These are phyloP conservation scores for Rhinocladiella mackenziei DNA, from an alignment of 2,329 filamentous ascomycete species.

Conservation along the genomic window DNA sequence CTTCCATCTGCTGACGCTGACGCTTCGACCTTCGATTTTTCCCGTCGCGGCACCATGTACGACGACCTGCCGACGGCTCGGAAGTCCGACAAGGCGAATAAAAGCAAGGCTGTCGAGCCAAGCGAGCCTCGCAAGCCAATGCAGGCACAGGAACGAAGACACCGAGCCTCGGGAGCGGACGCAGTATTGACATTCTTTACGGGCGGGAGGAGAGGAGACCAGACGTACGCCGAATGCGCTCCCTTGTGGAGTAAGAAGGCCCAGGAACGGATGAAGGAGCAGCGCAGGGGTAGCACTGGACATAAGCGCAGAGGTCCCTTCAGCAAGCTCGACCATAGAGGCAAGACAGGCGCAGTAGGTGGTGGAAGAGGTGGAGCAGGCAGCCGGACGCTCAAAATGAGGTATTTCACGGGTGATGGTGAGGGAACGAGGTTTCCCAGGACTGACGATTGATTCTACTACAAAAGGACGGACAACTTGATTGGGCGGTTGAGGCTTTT, in stretches of 20 bases:
- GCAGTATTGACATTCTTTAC: conserved; percentile 24
- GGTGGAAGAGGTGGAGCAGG: conserved; percentile 20
- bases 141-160: conserved; percentile 12
- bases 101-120: conserved; percentile 10
- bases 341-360: conserved; percentile 14
- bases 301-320: conserved; percentile 18
- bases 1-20: conserved; percentile 7
- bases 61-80: neutral
- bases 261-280: conserved; percentile 10
- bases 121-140: neutral
- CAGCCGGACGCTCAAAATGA: conserved; percentile 17
- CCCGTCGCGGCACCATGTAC: conserved; percentile 8
- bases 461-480: no score
- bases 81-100: conserved; percentile 2
- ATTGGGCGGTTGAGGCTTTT: no score
- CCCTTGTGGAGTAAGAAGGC: conserved; percentile 26
- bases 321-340: conserved; percentile 6
- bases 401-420: conserved; percentile 5
- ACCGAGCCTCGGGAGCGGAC: conserved; percentile 22
- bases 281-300: neutral
- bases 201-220: conserved; percentile 16
- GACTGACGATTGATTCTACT: no score
- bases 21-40: conserved; percentile 8
- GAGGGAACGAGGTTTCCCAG: neutral
- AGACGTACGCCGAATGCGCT: conserved; percentile 14